phyloP scores from a whole-genome alignment of 805 yeast species.

The Myxozyma mucilagina region DNA sequence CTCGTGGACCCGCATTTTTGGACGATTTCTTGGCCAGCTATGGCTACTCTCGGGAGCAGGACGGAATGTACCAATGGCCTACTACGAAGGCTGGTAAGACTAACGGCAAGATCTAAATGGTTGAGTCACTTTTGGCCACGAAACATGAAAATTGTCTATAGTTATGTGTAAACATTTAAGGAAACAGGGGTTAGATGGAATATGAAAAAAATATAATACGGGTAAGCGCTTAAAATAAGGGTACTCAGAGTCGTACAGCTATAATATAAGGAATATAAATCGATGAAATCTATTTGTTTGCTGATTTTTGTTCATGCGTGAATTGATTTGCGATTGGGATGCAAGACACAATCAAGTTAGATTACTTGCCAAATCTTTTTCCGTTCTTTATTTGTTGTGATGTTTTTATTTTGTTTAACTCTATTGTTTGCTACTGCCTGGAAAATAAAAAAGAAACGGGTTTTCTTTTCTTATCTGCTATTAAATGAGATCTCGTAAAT shows the following conservation, averaged over 20 bases:
- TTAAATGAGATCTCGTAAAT: neutral
- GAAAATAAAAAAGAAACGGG: conserved; percentile 3
- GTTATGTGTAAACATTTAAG: neutral
- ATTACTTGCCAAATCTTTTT: neutral
- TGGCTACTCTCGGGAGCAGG: conserved; percentile 68
- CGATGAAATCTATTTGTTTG: neutral
- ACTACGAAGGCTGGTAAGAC: conserved; percentile 24
- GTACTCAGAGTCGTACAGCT: neutral
- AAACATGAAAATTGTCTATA: neutral
- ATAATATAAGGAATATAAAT: neutral
- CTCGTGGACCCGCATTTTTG: conserved; percentile 79
- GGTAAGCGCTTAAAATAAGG: neutral
- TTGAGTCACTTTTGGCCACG: neutral
- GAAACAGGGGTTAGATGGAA: neutral
- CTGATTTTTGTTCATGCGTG: neutral
- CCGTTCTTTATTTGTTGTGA: neutral
- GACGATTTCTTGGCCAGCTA: conserved; percentile 62
- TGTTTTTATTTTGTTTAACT: neutral
- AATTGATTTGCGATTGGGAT: neutral
- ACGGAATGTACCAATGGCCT: conserved; percentile 86
- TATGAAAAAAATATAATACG: neutral
- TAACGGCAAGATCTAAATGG: conserved; percentile 25
- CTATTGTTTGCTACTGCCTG: neutral
- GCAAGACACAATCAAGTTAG: neutral
- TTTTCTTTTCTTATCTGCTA: neutral